Percentiles rank a stretch among this genome's conserved stretches.
Conservation (phyloP, 257 asterid species). For the Leonotis leonurus region DNA sequence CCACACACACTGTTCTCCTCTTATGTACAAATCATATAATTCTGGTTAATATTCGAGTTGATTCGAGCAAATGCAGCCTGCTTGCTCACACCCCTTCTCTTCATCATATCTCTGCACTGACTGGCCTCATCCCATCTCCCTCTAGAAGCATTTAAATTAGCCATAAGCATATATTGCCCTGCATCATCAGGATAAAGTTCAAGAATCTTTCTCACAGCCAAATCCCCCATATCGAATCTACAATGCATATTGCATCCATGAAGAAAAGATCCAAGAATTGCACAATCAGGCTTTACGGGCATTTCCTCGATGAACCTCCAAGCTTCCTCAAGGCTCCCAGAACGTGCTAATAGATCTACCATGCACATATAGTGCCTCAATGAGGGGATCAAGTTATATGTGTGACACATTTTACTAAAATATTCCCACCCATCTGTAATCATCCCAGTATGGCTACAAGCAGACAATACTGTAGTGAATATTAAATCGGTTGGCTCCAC, state of each 20-base stretch:
- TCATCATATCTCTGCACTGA: conserved; percentile 35
- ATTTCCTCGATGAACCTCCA: conserved; percentile 40
- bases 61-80: conserved; percentile 34
- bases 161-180: conserved; percentile 40
- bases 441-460: conserved; percentile 51
- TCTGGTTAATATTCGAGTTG: conserved; percentile 1
- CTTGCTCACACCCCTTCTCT: conserved; percentile 38
- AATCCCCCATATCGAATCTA: conserved; percentile 47
- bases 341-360: conserved; percentile 51
- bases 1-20: background rate
- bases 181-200: conserved; percentile 39
- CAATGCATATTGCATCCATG: conserved; percentile 43
- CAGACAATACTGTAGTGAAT: conserved; percentile 44
- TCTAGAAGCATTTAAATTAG: conserved; percentile 38
- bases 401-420: conserved; percentile 35
- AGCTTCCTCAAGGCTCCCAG: conserved; percentile 51
- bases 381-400: conserved; percentile 28
- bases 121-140: conserved; percentile 43
- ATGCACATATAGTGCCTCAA: conserved; percentile 52
- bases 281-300: conserved; percentile 39
- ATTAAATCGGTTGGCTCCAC: conserved; percentile 42
- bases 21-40: conserved; percentile 1
- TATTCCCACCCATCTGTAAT: conserved; percentile 44
- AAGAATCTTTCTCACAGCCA: conserved; percentile 42
- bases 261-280: conserved; percentile 40